A percentile compares a stretch with the other conserved stretches of the same genome.
These are phyloP conservation scores for Astrocystis sublimbata DNA, from an alignment of 495 filamentous ascomycete genomes.

Conservation along the genomic window DNA sequence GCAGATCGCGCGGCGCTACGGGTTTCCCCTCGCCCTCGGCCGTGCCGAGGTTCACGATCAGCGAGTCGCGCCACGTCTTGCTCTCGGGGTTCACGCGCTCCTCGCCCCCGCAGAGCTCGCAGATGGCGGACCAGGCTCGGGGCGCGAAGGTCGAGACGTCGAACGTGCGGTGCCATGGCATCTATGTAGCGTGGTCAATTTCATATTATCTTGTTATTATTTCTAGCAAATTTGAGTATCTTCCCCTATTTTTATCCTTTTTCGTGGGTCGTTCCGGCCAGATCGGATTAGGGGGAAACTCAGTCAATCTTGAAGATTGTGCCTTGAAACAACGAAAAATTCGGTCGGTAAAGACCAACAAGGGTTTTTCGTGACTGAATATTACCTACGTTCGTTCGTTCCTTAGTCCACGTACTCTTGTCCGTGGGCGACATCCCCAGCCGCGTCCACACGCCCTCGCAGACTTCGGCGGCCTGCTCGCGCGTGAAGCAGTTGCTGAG, in stretches of 20 bases:
- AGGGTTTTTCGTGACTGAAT: not conserved
- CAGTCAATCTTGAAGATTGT: too few species aligned
- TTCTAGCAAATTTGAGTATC: too few species aligned
- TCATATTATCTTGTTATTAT: not conserved
- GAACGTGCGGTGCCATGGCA: constrained; percentile 60
- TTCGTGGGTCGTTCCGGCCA: too few species aligned
- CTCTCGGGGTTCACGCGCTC: constrained; percentile 54
- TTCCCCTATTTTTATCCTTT: too few species aligned
- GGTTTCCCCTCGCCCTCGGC: constrained; percentile 53
- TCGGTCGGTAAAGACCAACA: too few species aligned
- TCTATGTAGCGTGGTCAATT: constrained; percentile 38
- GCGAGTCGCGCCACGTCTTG: constrained; percentile 63
- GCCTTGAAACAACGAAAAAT: too few species aligned
- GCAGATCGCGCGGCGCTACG: constrained; percentile 51
- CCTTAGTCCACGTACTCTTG: constrained; percentile 64
- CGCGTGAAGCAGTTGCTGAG: constrained; percentile 60
- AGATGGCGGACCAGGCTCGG: constrained; percentile 68
- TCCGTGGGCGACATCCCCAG: constrained; percentile 68
- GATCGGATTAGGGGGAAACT: too few species aligned
- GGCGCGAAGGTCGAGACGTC: constrained; percentile 62
- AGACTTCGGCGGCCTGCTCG: constrained; percentile 59
- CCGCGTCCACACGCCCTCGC: constrained; percentile 63
- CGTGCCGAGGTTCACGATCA: constrained; percentile 74
- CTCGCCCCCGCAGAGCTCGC: constrained; percentile 68
- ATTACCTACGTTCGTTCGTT: constrained; percentile 45